phyloP scores from a whole-genome alignment of 1,284 basidiomycete species.

The Bjerkandera adusta region DNA sequence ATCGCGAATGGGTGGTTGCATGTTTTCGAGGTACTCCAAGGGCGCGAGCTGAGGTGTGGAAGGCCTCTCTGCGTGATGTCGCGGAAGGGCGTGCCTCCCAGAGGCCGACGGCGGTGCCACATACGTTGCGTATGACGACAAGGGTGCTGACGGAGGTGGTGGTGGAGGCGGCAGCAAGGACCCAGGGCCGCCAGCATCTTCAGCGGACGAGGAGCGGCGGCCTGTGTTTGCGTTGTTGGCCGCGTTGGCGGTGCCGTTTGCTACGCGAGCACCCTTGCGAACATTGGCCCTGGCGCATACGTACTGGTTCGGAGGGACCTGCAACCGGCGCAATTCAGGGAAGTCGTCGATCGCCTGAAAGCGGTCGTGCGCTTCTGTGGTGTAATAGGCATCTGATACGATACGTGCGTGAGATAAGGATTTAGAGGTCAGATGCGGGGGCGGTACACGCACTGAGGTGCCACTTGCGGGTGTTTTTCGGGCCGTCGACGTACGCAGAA shows the following conservation, averaged over 20 bases:
- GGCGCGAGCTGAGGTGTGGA: slow-evolving; percentile 24
- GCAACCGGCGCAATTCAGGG: slow-evolving; percentile 47
- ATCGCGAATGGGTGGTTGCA: slow-evolving; percentile 27
- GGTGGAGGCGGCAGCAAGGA: no score
- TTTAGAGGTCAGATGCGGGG: slow-evolving; percentile 3
- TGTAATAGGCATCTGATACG: slow-evolving; percentile 39
- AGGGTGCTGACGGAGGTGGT: background rate
- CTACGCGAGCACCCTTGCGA: slow-evolving; percentile 22
- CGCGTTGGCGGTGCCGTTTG: slow-evolving; percentile 2
- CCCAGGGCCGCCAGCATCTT: no score
- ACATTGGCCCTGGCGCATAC: slow-evolving; percentile 56
- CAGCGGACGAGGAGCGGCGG: background rate
- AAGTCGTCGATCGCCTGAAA: slow-evolving; percentile 59
- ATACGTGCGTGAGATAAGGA: slow-evolving; percentile 7
- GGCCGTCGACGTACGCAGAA: slow-evolving; percentile 37
- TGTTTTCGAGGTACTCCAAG: slow-evolving; percentile 31
- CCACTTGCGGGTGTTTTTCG: slow-evolving; percentile 37
- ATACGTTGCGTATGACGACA: background rate
- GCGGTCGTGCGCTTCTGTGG: slow-evolving; percentile 44
- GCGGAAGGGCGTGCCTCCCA: slow-evolving; percentile 13
- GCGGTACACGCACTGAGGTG: slow-evolving; percentile 36
- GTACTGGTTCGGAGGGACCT: slow-evolving; percentile 59
- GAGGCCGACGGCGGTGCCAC: no score
- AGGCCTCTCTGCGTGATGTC: background rate
- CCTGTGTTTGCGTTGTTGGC: background rate